Conservation (phyloP, 331 rosid species). For the Pyrus hybrid region DNA sequence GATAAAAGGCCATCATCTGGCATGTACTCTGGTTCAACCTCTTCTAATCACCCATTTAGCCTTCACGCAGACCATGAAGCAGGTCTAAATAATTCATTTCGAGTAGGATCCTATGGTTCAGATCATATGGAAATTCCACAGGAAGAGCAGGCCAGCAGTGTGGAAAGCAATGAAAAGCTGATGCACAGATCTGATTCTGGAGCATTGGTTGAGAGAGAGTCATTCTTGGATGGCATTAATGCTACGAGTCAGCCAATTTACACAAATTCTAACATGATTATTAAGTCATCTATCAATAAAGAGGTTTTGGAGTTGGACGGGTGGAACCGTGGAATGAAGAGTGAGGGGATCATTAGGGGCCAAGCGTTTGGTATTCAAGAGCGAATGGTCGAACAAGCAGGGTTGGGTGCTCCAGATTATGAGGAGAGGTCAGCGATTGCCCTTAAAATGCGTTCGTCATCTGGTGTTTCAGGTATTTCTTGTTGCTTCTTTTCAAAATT, state of each 20-base stretch:
- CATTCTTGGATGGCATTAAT: constrained; percentile 22
- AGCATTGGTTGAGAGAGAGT: constrained; percentile 20
- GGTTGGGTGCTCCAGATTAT: constrained; percentile 21
- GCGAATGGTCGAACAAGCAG: constrained; percentile 29
- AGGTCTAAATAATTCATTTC: constrained; percentile 27
- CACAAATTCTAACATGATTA: constrained; percentile 19
- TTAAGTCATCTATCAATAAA: constrained; percentile 23
- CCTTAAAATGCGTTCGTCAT: constrained; percentile 28
- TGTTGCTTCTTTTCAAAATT: neutral
- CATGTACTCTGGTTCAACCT: constrained; percentile 30
- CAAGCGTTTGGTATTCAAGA: constrained; percentile 31
- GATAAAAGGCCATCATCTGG: constrained; percentile 20
- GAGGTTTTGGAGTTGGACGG: constrained; percentile 27
- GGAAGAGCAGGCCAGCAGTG: constrained; percentile 20
- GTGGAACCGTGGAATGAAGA: constrained; percentile 18
- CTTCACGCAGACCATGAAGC: constrained; percentile 30
- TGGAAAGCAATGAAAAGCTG: constrained; percentile 28
- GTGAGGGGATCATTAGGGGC: constrained; percentile 27
- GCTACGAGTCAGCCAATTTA: constrained; percentile 19
- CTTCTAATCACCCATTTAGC: constrained; percentile 28
- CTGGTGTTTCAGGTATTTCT: constrained; percentile 26
- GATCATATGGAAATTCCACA: constrained; percentile 19
- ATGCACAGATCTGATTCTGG: constrained; percentile 26
- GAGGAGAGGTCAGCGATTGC: constrained; percentile 29
- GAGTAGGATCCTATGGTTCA: constrained; percentile 37